A percentile compares a stretch with the other conserved stretches of the same genome.
These are phyloP conservation scores for Raffaelea albimanens DNA, from an alignment of 2,329 filamentous ascomycete genomes.

Conservation along the genomic window DNA sequence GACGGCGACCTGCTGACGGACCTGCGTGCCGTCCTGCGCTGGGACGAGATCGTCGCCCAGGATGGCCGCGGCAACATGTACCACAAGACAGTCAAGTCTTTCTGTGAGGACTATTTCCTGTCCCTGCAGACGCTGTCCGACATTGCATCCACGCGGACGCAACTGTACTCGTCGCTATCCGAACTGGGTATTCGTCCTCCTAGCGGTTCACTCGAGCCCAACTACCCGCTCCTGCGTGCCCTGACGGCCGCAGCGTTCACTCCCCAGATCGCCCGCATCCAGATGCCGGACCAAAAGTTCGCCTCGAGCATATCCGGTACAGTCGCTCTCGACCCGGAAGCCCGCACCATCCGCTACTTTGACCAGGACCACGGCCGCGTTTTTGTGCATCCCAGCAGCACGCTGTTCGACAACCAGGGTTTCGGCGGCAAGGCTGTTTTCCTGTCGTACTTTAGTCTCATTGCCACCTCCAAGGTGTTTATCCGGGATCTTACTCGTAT, in stretches of 20 bases:
- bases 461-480: constrained; percentile 86
- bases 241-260: constrained; percentile 65
- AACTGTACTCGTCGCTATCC: constrained; percentile 76
- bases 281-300: constrained; percentile 94
- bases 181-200: constrained; percentile 64
- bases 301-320: constrained; percentile 78
- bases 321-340: constrained; percentile 88
- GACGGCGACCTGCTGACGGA: constrained; percentile 88
- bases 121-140: constrained; percentile 76
- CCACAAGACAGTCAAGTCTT: constrained; percentile 57
- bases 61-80: constrained; percentile 22
- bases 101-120: constrained; percentile 81
- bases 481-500: constrained; percentile 80
- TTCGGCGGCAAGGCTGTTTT: constrained; percentile 70
- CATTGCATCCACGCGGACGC: constrained; percentile 74
- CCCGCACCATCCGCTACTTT: constrained; percentile 85
- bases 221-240: constrained; percentile 51
- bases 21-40: constrained; percentile 72
- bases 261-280: constrained; percentile 84
- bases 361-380: constrained; percentile 77
- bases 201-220: constrained; percentile 15
- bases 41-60: constrained; percentile 58
- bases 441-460: constrained; percentile 84
- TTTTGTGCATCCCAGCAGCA: constrained; percentile 86
- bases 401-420: constrained; percentile 71